Percentiles rank a stretch among this genome's conserved stretches.
These are phyloP conservation scores for Hypoxylon sp. DNA, from an alignment of 2,329 filamentous ascomycete genomes.

Conservation along the genomic window DNA sequence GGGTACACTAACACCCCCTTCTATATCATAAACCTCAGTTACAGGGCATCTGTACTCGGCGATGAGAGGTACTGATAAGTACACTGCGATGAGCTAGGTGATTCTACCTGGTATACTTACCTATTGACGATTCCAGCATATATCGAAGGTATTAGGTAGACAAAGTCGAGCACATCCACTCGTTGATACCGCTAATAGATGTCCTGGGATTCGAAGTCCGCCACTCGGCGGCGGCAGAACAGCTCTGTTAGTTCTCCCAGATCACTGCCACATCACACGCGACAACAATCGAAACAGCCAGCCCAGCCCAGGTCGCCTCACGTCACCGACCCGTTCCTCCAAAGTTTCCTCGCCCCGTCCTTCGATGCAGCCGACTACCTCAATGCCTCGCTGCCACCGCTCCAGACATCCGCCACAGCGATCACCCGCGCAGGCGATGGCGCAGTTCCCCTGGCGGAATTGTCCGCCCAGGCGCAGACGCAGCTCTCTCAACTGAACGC, in stretches of 20 bases:
- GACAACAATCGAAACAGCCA: conserved; percentile 54
- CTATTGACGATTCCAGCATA: background rate
- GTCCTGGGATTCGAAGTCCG: conserved; percentile 56
- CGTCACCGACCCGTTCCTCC: conserved; percentile 77
- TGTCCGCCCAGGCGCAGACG: conserved; percentile 84
- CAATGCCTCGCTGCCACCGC: conserved; percentile 79
- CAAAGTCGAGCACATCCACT: background rate
- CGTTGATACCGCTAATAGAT: conserved; percentile 29
- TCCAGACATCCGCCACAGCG: conserved; percentile 61
- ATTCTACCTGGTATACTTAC: background rate
- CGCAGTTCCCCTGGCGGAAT: conserved; percentile 74
- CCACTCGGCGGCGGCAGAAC: conserved; percentile 59
- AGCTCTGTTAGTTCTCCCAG: conserved; percentile 55
- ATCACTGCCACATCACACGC: conserved; percentile 56
- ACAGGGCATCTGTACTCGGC: background rate
- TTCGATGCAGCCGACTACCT: conserved; percentile 91
- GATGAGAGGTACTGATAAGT: background rate
- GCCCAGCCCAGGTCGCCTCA: conserved; percentile 68
- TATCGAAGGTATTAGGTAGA: background rate
- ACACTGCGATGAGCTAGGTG: background rate
- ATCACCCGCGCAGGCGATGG: conserved; percentile 49
- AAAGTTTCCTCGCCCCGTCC: conserved; percentile 77
- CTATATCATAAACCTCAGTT: background rate
- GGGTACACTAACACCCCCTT: background rate
- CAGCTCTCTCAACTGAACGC: conserved; percentile 89